A percentile compares a stretch with the other conserved stretches of the same genome.
Conservation (phyloP, 1,139 yeast genomes). For the Hemisphaericaspora xylanilytica region DNA sequence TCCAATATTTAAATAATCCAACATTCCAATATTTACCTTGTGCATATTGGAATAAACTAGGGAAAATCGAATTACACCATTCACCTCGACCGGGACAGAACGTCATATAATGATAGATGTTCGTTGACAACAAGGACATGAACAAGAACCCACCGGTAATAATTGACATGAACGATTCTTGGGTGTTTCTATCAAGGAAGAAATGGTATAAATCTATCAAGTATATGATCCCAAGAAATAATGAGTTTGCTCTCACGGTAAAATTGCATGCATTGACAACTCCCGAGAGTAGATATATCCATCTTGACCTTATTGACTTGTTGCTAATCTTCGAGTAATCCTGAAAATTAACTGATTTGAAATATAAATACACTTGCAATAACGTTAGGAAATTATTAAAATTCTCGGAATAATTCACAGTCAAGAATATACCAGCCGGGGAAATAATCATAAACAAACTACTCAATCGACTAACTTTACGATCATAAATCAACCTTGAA, state of each 20-base stretch:
- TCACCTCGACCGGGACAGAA: conserved; percentile 73
- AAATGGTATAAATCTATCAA: conserved; percentile 51
- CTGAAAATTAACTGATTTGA: conserved; percentile 29
- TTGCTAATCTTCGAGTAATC: conserved; percentile 17
- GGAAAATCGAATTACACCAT: conserved; percentile 67
- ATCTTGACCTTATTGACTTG: conserved; percentile 14
- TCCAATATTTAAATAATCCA: conserved; percentile 84
- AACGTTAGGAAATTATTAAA: conserved; percentile 64
- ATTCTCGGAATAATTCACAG: conserved; percentile 78
- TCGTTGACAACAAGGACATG: conserved; percentile 42
- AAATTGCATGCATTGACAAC: conserved; percentile 55
- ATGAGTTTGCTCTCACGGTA: conserved; percentile 70
- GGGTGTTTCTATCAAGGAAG: conserved; percentile 13
- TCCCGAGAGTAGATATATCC: conserved; percentile 53
- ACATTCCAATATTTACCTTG: conserved; percentile 81
- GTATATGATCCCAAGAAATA: conserved; percentile 68
- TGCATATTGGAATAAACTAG: conserved; percentile 70
- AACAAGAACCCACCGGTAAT: conserved; percentile 58
- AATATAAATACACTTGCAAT: conserved; percentile 55
- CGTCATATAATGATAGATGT: conserved; percentile 49
- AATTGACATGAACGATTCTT: conserved; percentile 29
- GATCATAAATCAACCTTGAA: conserved; percentile 36
- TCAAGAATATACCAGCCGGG: conserved; percentile 80
- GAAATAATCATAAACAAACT: conserved; percentile 56
- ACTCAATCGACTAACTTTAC: conserved; percentile 30